A percentile compares a stretch with the other conserved stretches of the same genome.
Evolutionary conservation across 495 filamentous ascomycete genomes (phyloP).

Genomic region (Penicillium soppii): DNA sequence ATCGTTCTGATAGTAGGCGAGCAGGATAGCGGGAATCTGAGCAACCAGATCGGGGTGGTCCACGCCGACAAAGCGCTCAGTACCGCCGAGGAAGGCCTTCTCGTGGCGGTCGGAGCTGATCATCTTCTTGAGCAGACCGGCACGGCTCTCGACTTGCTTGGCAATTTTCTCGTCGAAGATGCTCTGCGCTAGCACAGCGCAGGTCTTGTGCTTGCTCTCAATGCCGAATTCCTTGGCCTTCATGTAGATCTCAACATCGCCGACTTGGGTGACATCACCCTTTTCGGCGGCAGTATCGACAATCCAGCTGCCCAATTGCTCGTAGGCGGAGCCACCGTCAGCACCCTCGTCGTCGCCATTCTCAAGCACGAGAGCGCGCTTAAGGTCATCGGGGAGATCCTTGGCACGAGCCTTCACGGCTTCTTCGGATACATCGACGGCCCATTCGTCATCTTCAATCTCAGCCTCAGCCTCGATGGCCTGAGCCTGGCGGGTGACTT

Average conservation of each 20-base stretch:
- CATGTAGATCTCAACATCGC: constrained; percentile 86
- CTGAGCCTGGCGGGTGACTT: constrained; percentile 83
- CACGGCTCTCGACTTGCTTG: constrained; percentile 80
- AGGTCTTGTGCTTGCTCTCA: constrained; percentile 89
- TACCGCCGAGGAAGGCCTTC: constrained; percentile 96
- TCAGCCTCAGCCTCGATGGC: constrained; percentile 64
- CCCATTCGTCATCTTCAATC: constrained; percentile 86
- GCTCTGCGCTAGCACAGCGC: constrained; percentile 88
- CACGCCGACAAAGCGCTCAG: constrained; percentile 86
- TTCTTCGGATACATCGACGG: constrained; percentile 90
- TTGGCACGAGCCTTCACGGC: constrained; percentile 92
- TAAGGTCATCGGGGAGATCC: constrained; percentile 86
- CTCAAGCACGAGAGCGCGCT: constrained; percentile 81
- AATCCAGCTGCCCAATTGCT: constrained; percentile 93
- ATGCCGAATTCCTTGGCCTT: constrained; percentile 95
- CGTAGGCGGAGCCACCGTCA: constrained; percentile 81
- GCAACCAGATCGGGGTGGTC: constrained; percentile 75
- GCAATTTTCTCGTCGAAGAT: constrained; percentile 89
- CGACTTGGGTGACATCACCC: constrained; percentile 70
- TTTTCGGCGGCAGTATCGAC: constrained; percentile 67
- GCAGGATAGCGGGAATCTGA: constrained; percentile 79
- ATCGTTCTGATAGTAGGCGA: constrained; percentile 85
- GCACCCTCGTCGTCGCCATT: constrained; percentile 83
- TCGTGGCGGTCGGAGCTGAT: constrained; percentile 87
- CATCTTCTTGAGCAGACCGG: constrained; percentile 86